phyloP scores from a whole-genome alignment of 331 rosid species.

The Ulmus americana region DNA sequence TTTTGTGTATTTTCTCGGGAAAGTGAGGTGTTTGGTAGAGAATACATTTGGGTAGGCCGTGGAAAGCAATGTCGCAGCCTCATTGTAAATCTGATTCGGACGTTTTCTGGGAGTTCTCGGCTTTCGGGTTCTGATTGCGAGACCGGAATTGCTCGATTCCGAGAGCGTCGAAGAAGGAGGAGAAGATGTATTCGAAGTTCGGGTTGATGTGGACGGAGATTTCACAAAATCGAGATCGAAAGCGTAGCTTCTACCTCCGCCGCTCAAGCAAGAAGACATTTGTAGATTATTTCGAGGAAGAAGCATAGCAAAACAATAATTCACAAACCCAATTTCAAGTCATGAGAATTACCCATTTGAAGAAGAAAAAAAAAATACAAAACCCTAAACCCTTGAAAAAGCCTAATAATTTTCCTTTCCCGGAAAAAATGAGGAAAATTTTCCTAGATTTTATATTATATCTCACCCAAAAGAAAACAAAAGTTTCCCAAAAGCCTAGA shows the following conservation, averaged over 20 bases:
- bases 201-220: slow-evolving; percentile 52
- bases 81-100: slow-evolving; percentile 92
- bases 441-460: slow-evolving; percentile 5
- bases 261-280: slow-evolving; percentile 83
- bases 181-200: slow-evolving; percentile 58
- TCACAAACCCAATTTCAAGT: background rate
- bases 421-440: slow-evolving; percentile 1
- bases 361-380: slow-evolving; percentile 21
- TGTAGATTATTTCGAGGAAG: slow-evolving; percentile 4
- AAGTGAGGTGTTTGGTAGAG: slow-evolving; percentile 41
- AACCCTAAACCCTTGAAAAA: slow-evolving; percentile 79
- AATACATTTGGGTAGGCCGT: slow-evolving; percentile 83
- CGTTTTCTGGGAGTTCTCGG: slow-evolving; percentile 76
- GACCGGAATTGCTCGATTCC: slow-evolving; percentile 62
- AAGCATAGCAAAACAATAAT: background rate
- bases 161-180: slow-evolving; percentile 76
- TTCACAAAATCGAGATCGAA: slow-evolving; percentile 72
- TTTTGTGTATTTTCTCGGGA: slow-evolving; percentile 34
- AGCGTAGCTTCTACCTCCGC: slow-evolving; percentile 61
- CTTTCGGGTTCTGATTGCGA: slow-evolving; percentile 63
- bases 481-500: slow-evolving; percentile 23
- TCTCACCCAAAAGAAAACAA: background rate
- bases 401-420: slow-evolving; percentile 29
- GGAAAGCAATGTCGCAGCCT: slow-evolving; percentile 80
- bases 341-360: background rate